Conservation (phyloP, 306 rosid genomes). For the Heteromeles arbutifolia region DNA sequence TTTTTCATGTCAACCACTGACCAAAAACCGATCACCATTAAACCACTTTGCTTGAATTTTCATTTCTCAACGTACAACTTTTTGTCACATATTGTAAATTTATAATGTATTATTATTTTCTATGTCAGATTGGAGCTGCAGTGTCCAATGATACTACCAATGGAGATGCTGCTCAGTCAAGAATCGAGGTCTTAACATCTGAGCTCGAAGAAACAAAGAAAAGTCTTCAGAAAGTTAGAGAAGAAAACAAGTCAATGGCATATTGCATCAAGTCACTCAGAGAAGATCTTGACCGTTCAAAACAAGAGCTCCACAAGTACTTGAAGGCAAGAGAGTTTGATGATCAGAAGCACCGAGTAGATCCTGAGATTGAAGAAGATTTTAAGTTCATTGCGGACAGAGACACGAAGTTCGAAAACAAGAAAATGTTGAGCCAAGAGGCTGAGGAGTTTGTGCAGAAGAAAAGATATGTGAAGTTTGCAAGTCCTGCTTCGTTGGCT, state of each 20-base stretch:
- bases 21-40: neutral
- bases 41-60: neutral
- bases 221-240: constrained; percentile 59
- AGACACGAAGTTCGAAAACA: constrained; percentile 26
- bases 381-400: constrained; percentile 51
- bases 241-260: constrained; percentile 46
- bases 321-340: constrained; percentile 42
- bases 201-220: constrained; percentile 63
- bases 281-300: constrained; percentile 62
- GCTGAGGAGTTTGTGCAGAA: constrained; percentile 22
- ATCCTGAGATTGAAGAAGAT: constrained; percentile 46
- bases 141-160: constrained; percentile 18
- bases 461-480: constrained; percentile 71
- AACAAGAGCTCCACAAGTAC: constrained; percentile 44
- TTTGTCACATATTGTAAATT: neutral
- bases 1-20: neutral
- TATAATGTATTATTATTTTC: neutral
- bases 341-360: constrained; percentile 16
- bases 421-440: constrained; percentile 14
- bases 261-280: constrained; percentile 40
- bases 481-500: constrained; percentile 62
- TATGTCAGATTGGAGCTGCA: constrained; percentile 34
- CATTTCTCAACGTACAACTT: neutral
- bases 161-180: constrained; percentile 28
- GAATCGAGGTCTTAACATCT: constrained; percentile 29